Evolutionary conservation across 2,329 filamentous ascomycete species (phyloP), one percentile per base, ranked within the genome.

Genomic region (Phaeosphaeria sp.): DNA sequence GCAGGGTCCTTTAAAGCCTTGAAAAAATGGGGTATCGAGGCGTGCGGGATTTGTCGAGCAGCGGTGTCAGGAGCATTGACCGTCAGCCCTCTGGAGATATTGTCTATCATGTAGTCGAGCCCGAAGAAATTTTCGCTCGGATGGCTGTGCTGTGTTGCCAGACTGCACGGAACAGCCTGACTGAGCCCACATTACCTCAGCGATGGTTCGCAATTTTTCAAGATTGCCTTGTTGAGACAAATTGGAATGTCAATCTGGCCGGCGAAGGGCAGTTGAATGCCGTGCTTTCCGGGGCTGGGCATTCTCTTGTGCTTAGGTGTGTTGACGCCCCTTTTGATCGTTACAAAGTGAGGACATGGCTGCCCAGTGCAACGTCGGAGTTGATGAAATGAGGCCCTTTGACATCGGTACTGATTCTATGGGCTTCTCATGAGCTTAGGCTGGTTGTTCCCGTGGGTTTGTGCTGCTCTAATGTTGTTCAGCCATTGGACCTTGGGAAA

Each of bases 81-180:
- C 7, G 7, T 36, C 30, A 15, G 30, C 7, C 30, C 15, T 15
- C 30, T 36, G 15, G 30, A 36, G 15, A 36, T 7, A 40, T 47
- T n/a, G 15, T 48, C 27, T 20, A 17, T 42, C 51, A 53, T 40
- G 51, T 30, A 48, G 27, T 24, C 48, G 44, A 53, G 30, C 43
- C 51, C 25, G 20, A 53, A 17, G 15, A 13, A 15, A 21, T n/a
- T 27, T 18, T n/a, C 20, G 11, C 20, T 45, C 30, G 5, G 33
- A 53, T 40, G 25, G 44, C 51, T 27, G 17, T 43, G 43, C 18
- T 27, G 8, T 11, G 18, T 42, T 8, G 11, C 15, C 18, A 22
- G 13, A 15, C 11, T 51, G 36, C 39, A 25, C 15, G 40, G 24
- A 7, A 39, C 27, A 25, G 20, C n/a, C 22, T 48, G 21, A 21